Conservation (phyloP, 23 red algal species). For the Chondrus crispus region DNA sequence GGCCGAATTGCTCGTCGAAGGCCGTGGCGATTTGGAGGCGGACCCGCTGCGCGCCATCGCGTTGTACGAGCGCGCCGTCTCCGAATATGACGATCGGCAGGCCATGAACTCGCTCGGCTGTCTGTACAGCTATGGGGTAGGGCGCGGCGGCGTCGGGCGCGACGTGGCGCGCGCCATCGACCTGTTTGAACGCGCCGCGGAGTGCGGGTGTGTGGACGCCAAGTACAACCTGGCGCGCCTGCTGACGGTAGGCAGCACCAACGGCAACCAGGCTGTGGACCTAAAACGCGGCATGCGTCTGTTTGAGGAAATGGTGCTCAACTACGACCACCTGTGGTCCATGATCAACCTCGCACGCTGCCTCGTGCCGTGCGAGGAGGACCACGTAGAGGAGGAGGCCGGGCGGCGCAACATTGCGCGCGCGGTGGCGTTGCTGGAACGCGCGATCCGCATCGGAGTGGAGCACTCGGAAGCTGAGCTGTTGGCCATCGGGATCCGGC, state of each 20-base stretch:
- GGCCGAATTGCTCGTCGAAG: conserved; percentile 28
- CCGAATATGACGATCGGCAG: conserved; percentile 25
- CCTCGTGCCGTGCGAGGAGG: conserved; percentile 10
- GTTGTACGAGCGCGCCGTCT: conserved; percentile 24
- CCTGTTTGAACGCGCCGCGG: conserved; percentile 35
- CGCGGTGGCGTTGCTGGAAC: conserved; percentile 25
- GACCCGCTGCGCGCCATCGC: conserved; percentile 16
- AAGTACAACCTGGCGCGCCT: conserved; percentile 21
- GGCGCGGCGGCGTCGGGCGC: not conserved
- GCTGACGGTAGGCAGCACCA: conserved; percentile 28
- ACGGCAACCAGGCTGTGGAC: conserved; percentile 41
- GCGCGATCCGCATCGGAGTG: too few species aligned
- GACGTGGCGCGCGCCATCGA: conserved; percentile 22
- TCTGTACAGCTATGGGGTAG: conserved; percentile 4
- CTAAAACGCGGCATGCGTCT: conserved; percentile 22
- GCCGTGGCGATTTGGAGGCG: not conserved
- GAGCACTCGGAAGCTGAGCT: too few species aligned
- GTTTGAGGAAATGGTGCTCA: not conserved
- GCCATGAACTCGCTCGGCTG: conserved; percentile 38
- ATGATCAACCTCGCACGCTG: conserved; percentile 12
- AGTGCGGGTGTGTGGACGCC: conserved; percentile 18
- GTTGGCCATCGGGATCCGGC: too few species aligned
- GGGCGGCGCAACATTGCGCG: conserved; percentile 20
- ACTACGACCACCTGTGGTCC: not conserved
- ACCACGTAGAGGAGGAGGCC: not conserved